phyloP scores from a whole-genome alignment of 164 flowering plant species.

The Chimonanthus salicifolius region DNA sequence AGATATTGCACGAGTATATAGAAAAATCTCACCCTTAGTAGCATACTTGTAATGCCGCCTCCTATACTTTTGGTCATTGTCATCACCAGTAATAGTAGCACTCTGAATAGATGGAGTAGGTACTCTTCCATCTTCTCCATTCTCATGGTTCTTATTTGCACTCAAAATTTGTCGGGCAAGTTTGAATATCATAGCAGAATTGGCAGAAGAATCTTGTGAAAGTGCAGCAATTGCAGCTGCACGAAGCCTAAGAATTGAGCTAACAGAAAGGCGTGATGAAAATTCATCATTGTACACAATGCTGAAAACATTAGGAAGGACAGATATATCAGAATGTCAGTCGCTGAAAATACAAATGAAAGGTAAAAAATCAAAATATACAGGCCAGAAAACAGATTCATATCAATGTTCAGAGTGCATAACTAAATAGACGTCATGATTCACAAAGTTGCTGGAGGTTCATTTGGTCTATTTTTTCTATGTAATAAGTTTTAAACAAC shows the following conservation, averaged over 20 bases:
- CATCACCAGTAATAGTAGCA: slow-evolving; percentile 17
- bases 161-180: slow-evolving; percentile 53
- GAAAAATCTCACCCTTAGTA: slow-evolving; percentile 17
- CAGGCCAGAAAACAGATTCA: background rate
- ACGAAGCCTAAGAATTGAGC: slow-evolving; percentile 69
- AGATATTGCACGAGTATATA: slow-evolving; percentile 17
- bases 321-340: slow-evolving; percentile 1
- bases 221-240: slow-evolving; percentile 66
- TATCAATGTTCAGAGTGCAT: too few species aligned
- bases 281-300: slow-evolving; percentile 68
- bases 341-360: background rate
- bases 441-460: too few species aligned
- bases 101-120: slow-evolving; percentile 16
- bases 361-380: background rate
- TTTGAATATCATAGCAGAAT: slow-evolving; percentile 46
- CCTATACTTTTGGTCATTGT: slow-evolving; percentile 6
- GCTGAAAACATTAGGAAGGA: slow-evolving; percentile 35
- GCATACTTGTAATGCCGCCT: slow-evolving; percentile 17
- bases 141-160: slow-evolving; percentile 26
- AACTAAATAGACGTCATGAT: too few species aligned
- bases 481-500: too few species aligned
- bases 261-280: slow-evolving; percentile 77
- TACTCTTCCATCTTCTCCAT: slow-evolving; percentile 13
- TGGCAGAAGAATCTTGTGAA: slow-evolving; percentile 46
- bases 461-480: too few species aligned